These are phyloP conservation scores for Puya raimondii DNA, from an alignment of 176 grass and related monocot genomes.

Conservation along the genomic window DNA sequence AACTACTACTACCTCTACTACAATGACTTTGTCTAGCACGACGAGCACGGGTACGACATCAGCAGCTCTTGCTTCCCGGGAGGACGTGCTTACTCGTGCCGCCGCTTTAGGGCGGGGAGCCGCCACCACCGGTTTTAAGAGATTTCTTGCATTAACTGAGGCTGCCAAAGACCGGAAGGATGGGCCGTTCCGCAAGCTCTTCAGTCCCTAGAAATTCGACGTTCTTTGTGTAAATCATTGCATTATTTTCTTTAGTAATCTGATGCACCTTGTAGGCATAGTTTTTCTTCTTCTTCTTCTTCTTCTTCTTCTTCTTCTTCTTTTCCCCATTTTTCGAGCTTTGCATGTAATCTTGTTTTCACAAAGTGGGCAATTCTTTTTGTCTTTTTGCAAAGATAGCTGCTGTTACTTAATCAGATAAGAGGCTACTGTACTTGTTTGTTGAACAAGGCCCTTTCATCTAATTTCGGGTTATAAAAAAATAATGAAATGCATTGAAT, in stretches of 20 bases:
- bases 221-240: constrained; percentile 23
- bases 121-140: constrained; percentile 91
- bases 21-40: background rate
- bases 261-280: background rate
- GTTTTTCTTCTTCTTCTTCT: background rate
- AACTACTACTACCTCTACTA: constrained; percentile 6
- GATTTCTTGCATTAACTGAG: constrained; percentile 92
- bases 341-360: too few species aligned
- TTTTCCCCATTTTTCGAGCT: background rate
- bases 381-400: too few species aligned
- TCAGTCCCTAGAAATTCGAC: constrained; percentile 45
- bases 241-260: background rate
- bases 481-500: too few species aligned
- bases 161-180: constrained; percentile 96
- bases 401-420: too few species aligned
- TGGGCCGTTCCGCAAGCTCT: constrained; percentile 93
- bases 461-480: too few species aligned
- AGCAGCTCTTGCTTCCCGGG: constrained; percentile 56
- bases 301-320: background rate
- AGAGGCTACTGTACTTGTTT: too few species aligned
- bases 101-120: constrained; percentile 85
- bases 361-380: too few species aligned
- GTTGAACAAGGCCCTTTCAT: too few species aligned
- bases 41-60: constrained; percentile 27
- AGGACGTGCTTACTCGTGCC: constrained; percentile 86